Conservation (phyloP, 2,329 filamentous ascomycete species). For the Diaporthe nobilis region DNA sequence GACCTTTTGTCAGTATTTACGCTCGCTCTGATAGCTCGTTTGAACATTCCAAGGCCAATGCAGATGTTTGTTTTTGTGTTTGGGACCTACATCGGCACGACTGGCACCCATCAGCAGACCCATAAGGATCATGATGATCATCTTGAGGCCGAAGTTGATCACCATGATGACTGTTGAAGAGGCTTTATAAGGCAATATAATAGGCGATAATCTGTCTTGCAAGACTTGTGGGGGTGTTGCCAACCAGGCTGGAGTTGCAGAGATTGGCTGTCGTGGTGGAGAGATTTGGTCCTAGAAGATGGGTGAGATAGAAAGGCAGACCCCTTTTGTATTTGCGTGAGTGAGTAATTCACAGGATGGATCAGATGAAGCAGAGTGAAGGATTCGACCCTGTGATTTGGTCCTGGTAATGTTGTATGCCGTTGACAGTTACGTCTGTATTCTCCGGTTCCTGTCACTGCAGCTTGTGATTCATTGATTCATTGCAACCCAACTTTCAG, state of each 20-base stretch:
- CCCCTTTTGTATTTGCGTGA: neutral
- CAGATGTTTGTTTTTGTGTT: neutral
- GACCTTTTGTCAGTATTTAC: neutral
- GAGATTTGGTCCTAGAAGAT: fast-evolving
- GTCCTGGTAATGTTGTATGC: neutral
- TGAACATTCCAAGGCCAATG: no score
- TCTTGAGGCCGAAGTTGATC: neutral
- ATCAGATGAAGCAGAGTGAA: neutral
- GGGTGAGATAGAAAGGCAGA: neutral
- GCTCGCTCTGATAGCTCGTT: neutral
- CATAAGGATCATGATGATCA: neutral
- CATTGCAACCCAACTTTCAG: no score
- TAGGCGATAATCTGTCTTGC: neutral
- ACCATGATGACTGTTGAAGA: neutral
- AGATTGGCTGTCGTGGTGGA: neutral
- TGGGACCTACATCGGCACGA: neutral
- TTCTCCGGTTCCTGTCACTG: neutral
- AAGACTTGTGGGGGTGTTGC: neutral
- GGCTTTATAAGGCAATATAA: no score
- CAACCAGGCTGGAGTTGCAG: neutral
- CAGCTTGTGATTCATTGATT: no score
- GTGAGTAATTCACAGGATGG: neutral
- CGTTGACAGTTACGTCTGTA: neutral
- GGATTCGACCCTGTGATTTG: neutral
- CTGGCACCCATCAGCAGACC: neutral